phyloP scores from a whole-genome alignment of 805 yeast genomes.

The Saturnispora bothae region DNA sequence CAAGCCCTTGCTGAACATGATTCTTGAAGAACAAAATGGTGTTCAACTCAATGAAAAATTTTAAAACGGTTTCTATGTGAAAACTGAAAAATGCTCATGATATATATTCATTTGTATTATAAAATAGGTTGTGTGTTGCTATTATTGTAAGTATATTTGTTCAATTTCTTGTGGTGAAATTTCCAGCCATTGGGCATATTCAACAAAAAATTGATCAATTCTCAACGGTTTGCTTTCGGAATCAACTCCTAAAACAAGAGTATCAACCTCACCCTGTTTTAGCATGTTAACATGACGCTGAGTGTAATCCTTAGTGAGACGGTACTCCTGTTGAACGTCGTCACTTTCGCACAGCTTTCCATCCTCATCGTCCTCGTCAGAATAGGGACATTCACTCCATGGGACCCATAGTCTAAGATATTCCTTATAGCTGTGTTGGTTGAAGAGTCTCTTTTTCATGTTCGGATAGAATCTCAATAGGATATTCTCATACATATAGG shows the following conservation, averaged over 20 bases:
- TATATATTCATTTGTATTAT: no score
- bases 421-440: slow-evolving; percentile 36
- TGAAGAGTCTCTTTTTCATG: slow-evolving; percentile 24
- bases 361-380: slow-evolving; percentile 16
- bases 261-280: slow-evolving; percentile 4
- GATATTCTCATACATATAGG: slow-evolving; percentile 28
- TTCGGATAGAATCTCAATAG: slow-evolving; percentile 41
- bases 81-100: no score
- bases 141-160: slow-evolving; percentile 4
- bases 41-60: no score
- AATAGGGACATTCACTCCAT: slow-evolving; percentile 19
- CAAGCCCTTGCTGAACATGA: background rate
- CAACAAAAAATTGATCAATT: slow-evolving; percentile 20
- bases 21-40: no score
- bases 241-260: slow-evolving; percentile 11
- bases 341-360: slow-evolving; percentile 22
- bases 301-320: slow-evolving; percentile 23
- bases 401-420: slow-evolving; percentile 49
- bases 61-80: no score
- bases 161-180: slow-evolving; percentile 7
- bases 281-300: slow-evolving; percentile 16
- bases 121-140: no score
- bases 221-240: slow-evolving; percentile 21
- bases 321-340: slow-evolving; percentile 24
- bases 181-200: slow-evolving; percentile 17